Percentiles rank a stretch among this genome's conserved stretches.
phyloP scores from a whole-genome alignment of 345 rosid genomes.

The Aquilaria malaccensis region DNA sequence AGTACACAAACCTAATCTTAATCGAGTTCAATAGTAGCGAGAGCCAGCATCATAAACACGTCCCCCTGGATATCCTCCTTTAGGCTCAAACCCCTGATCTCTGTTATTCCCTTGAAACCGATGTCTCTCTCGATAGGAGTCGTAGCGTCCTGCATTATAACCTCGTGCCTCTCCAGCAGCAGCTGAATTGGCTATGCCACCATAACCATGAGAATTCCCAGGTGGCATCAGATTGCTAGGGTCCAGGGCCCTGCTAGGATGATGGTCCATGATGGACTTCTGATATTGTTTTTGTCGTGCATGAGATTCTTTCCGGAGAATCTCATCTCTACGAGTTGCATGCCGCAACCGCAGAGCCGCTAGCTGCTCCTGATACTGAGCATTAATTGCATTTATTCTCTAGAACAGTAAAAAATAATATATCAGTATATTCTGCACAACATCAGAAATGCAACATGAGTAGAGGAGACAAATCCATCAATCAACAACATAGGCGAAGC shows the following conservation, averaged over 20 bases:
- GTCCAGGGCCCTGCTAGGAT: constrained; percentile 32
- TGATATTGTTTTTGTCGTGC: constrained; percentile 58
- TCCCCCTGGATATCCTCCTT: constrained; percentile 60
- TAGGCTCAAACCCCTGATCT: constrained; percentile 58
- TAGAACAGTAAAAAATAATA: constrained; percentile 17
- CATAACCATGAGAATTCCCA: constrained; percentile 45
- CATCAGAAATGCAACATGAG: no score
- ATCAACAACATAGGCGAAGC: no score
- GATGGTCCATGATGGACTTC: constrained; percentile 35
- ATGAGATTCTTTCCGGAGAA: constrained; percentile 57
- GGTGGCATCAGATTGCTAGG: constrained; percentile 23
- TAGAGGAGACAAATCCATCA: no score
- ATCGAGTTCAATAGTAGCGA: constrained; percentile 38
- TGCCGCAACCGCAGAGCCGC: constrained; percentile 54
- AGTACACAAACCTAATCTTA: no score
- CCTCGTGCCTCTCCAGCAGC: constrained; percentile 36
- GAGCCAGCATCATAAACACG: constrained; percentile 44
- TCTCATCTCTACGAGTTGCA: constrained; percentile 62
- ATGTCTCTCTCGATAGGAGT: constrained; percentile 48
- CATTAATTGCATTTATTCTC: constrained; percentile 65
- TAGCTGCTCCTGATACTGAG: constrained; percentile 63
- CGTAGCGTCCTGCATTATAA: constrained; percentile 45
- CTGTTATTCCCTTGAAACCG: constrained; percentile 43
- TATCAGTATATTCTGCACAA: no score
- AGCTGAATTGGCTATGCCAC: constrained; percentile 27